phyloP scores from a whole-genome alignment of 257 asterid genomes.

The Solanum lignicaule region DNA sequence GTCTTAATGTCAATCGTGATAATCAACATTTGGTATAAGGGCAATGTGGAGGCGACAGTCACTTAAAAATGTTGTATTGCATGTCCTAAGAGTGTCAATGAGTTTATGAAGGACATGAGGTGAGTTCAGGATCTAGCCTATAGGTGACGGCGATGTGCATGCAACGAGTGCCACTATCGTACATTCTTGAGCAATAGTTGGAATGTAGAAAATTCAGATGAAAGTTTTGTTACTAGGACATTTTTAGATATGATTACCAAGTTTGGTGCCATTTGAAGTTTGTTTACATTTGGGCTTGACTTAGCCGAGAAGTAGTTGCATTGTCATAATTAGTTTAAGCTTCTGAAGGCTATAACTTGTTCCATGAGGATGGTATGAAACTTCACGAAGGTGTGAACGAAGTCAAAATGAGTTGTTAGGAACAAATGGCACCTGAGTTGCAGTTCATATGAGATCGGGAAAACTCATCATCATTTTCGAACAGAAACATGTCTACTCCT shows the following conservation, averaged over 20 bases:
- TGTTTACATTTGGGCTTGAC: not conserved
- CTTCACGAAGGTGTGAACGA: not conserved
- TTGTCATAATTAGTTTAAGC: not conserved
- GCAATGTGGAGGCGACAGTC: not conserved
- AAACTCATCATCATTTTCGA: not conserved
- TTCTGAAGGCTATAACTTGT: not conserved
- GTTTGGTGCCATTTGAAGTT: not conserved
- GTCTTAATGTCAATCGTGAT: not conserved
- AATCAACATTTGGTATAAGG: not conserved
- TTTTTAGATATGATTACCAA: not conserved
- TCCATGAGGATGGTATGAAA: not conserved
- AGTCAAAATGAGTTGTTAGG: not conserved
- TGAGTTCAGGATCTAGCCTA: not conserved
- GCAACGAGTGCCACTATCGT: accelerated
- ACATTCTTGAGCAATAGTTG: not conserved
- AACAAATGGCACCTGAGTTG: not conserved
- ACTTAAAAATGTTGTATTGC: not conserved
- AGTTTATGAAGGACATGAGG: not conserved
- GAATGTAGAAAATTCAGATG: not conserved
- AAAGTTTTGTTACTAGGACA: not conserved
- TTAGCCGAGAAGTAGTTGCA: not conserved
- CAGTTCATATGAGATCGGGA: not conserved
- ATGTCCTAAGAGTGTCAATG: not conserved
- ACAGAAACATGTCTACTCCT: not conserved
- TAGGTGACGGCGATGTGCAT: not conserved